Conservation (phyloP, 768 basidiomycete species). For the Collybiopsis luxurians region DNA sequence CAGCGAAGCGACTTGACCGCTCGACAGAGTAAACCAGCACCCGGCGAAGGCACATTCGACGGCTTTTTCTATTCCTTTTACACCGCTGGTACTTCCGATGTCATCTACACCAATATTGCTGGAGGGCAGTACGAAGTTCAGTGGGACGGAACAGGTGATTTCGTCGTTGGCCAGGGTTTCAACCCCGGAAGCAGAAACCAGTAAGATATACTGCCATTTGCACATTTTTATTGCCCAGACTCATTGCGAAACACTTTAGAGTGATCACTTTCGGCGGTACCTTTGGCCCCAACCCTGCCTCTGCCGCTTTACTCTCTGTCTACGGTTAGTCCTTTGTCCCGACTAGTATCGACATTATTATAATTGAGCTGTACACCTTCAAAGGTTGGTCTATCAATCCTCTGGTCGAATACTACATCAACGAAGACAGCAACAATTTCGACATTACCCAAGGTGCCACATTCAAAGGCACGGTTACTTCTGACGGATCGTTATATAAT, state of each 20-base stretch:
- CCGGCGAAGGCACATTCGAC: constrained; percentile 21
- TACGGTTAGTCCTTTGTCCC: background rate
- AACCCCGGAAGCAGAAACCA: constrained; percentile 24
- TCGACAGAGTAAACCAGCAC: constrained; percentile 16
- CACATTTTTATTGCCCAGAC: too few relatives aligned
- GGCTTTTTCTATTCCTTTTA: constrained; percentile 30
- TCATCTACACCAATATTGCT: constrained; percentile 27
- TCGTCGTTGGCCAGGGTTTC: constrained; percentile 34
- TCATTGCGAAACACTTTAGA: background rate
- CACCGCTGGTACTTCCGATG: constrained; percentile 23
- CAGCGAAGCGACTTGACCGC: constrained; percentile 7
- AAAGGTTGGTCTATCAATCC: constrained; percentile 30
- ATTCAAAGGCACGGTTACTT: constrained; percentile 26
- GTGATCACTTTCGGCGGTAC: background rate
- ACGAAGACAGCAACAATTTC: constrained; percentile 26
- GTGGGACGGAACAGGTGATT: constrained; percentile 26
- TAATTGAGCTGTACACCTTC: constrained; percentile 29
- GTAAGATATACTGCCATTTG: background rate
- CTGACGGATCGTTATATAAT: constrained; percentile 30
- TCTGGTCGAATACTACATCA: constrained; percentile 32
- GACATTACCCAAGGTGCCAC: constrained; percentile 22
- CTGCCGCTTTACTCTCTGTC: background rate
- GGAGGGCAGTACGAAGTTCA: constrained; percentile 27
- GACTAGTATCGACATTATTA: constrained; percentile 21
- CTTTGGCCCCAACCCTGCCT: background rate